Evolutionary conservation across 495 filamentous ascomycete species (phyloP), one percentile per base, ranked within the genome.

Genomic region (Neurospora discreta): DNA sequence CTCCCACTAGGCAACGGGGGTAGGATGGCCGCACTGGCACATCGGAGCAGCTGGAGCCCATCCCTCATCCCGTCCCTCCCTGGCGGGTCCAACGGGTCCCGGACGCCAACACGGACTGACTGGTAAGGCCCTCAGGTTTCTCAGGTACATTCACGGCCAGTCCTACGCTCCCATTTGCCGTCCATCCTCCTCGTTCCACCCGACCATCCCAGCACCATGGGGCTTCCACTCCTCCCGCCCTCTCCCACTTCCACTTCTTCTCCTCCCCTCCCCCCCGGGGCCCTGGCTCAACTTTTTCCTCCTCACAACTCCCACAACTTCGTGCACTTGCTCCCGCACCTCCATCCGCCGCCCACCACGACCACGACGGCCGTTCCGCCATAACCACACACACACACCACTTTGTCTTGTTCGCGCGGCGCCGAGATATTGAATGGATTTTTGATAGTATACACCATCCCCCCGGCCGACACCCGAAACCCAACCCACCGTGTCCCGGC

Each of bases 231-330:
- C 73, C 70, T 74, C 73, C 81, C 81, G 79, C 79, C 80, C 80
- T 80, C 80, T 80, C 80, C 81, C 80, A 79, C 82, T 79, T 84
- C 80, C 79, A 77, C 78, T 76, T 65, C 52, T 65, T 65, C 75
- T 73, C 77, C 77, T 75, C 75, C 74, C 4, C 33, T 5, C 33
- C 33, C 33, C 71, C 73, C 76, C 52, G 23, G 52, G 52, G 52
- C 75, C 78, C 76, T 78, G 76, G 77, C 75, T 75, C 74, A 77
- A 77, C 74, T 76, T 81, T 75, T 80, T 76, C 78, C 75, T 75
- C 75, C 76, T 75, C 65, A 43, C 38, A 43, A 30, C 72, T 42
- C 42, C 26, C 33, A 52, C 69, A 68, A 46, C 41, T 68, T 76
- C 71, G 69, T 73, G 74, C 75, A 72, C 42, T 39, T 39, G 26